phyloP scores from a whole-genome alignment of 306 rosid genomes.

The Prunus mira region DNA sequence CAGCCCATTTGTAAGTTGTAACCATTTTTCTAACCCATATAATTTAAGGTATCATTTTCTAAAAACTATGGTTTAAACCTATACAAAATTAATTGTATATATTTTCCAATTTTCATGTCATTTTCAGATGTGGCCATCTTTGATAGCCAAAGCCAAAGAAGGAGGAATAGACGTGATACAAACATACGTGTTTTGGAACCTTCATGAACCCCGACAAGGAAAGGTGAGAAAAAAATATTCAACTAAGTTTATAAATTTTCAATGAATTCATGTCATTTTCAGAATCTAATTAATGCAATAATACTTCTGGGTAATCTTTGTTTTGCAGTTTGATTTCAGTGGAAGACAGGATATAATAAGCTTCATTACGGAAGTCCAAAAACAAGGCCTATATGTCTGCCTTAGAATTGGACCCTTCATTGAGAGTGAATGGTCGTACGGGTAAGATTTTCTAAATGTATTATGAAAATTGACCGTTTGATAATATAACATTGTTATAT shows the following conservation, averaged over 20 bases:
- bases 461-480: too few relatives aligned
- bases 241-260: too few relatives aligned
- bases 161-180: slow-evolving; percentile 84
- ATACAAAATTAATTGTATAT: too few relatives aligned
- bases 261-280: neutral
- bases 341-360: slow-evolving; percentile 63
- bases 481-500: neutral
- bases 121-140: slow-evolving; percentile 76
- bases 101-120: neutral
- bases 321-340: slow-evolving; percentile 60
- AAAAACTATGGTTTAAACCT: too few relatives aligned
- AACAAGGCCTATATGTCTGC: slow-evolving; percentile 67
- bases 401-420: slow-evolving; percentile 93
- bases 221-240: slow-evolving; percentile 29
- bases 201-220: slow-evolving; percentile 75
- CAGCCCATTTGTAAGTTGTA: too few relatives aligned
- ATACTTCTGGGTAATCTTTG: neutral
- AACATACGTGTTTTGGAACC: slow-evolving; percentile 92
- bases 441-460: slow-evolving; percentile 28
- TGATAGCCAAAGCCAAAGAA: slow-evolving; percentile 70
- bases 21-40: too few relatives aligned
- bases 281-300: neutral
- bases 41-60: too few relatives aligned
- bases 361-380: slow-evolving; percentile 70
- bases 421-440: slow-evolving; percentile 76